These are phyloP conservation scores for Pisolithus microcarpus DNA, from an alignment of 768 basidiomycete species.

Conservation along the genomic window DNA sequence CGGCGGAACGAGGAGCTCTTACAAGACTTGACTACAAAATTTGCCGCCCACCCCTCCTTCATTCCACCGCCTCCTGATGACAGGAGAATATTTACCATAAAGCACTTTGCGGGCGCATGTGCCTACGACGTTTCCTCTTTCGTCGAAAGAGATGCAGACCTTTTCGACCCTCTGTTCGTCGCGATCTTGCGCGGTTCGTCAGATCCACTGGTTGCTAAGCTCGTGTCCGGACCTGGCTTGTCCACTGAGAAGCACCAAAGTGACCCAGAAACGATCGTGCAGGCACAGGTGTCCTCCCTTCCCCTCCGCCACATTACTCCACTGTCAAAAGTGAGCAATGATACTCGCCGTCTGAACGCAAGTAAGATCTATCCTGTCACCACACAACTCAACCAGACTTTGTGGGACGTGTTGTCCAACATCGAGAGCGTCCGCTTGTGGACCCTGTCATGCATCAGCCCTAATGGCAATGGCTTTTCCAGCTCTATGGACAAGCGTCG, in stretches of 20 bases:
- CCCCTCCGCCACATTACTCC: conserved; percentile 45
- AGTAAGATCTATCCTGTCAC: conserved; percentile 51
- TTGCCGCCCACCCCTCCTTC: conserved; percentile 48
- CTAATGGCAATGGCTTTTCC: conserved; percentile 56
- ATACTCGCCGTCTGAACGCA: conserved; percentile 40
- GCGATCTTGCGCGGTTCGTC: conserved; percentile 43
- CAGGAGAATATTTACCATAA: conserved; percentile 46
- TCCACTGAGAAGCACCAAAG: conserved; percentile 52
- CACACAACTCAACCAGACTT: conserved; percentile 48
- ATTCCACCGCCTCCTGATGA: conserved; percentile 27
- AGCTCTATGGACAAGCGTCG: conserved; percentile 60
- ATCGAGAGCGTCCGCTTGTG: conserved; percentile 43
- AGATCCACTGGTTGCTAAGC: conserved; percentile 50
- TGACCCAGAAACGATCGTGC: conserved; percentile 51
- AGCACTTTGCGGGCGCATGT: conserved; percentile 51
- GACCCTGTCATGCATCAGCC: conserved; percentile 56
- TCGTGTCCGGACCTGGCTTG: conserved; percentile 56
- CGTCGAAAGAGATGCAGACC: conserved; percentile 45
- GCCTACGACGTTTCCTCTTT: conserved; percentile 45
- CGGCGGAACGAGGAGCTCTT: conserved; percentile 45
- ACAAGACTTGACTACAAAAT: conserved; percentile 41
- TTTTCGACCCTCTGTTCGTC: conserved; percentile 51
- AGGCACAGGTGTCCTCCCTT: conserved; percentile 55
- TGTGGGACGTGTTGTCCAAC: conserved; percentile 40
- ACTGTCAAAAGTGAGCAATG: conserved; percentile 24